phyloP scores from a whole-genome alignment of 139 green algal genomes.

The Auxenochlorella pyrenoidosa region DNA sequence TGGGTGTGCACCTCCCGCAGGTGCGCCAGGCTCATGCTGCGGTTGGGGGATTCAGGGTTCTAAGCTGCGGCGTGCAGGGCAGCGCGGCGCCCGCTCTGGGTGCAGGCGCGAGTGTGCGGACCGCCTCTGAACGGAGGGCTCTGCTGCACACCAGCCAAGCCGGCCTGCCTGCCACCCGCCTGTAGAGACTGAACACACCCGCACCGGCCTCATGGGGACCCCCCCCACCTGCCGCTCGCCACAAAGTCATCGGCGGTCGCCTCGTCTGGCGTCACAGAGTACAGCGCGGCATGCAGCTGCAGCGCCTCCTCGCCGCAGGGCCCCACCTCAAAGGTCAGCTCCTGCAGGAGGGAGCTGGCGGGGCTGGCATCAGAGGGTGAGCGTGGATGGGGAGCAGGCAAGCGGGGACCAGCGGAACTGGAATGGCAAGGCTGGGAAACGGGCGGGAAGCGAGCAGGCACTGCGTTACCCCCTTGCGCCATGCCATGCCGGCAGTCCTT shows the following conservation, averaged over 20 bases:
- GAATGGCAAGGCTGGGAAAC: too few species aligned
- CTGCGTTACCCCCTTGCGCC: too few species aligned
- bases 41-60: background rate
- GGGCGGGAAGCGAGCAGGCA: too few species aligned
- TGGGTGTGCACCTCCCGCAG: background rate
- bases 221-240: constrained; percentile 1
- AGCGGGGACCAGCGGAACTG: too few species aligned
- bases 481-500: too few species aligned
- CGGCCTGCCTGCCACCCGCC: background rate
- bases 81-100: too few species aligned
- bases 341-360: background rate
- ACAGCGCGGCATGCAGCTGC: constrained; percentile 3
- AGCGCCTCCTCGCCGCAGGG: background rate
- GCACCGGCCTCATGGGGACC: background rate
- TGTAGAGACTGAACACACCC: background rate
- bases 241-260: background rate
- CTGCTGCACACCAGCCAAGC: background rate
- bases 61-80: background rate
- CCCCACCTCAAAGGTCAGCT: constrained; percentile 28
- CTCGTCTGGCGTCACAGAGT: background rate
- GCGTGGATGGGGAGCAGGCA: too few species aligned
- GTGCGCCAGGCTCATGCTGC: constrained; percentile 18
- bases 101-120: too few species aligned
- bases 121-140: background rate
- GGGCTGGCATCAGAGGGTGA: background rate